phyloP scores from a whole-genome alignment of 257 asterid genomes.

The Ilex aquifolium region DNA sequence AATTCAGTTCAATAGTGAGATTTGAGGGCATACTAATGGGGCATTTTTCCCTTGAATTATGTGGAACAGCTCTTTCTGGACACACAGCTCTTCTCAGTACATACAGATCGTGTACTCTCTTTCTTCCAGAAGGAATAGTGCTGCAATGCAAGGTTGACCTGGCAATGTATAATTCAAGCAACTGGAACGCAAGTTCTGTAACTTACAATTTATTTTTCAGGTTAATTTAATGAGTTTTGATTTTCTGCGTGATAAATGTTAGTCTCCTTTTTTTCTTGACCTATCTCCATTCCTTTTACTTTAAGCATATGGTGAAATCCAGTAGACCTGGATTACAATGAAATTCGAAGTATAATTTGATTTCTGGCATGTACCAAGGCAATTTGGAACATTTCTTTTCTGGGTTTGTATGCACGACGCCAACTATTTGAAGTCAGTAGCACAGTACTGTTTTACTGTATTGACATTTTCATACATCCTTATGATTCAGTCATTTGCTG shows the following conservation, averaged over 20 bases:
- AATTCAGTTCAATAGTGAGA: neutral
- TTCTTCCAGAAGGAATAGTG: constrained; percentile 92
- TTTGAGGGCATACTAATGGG: constrained; percentile 12
- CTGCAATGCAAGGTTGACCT: constrained; percentile 2
- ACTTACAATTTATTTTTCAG: neutral
- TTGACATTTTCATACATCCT: too few relatives aligned
- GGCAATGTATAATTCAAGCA: constrained; percentile 9
- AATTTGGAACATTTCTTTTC: too few relatives aligned
- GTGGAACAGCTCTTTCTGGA: constrained; percentile 78
- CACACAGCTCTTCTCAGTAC: constrained; percentile 98
- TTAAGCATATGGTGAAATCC: too few relatives aligned
- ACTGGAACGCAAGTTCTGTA: constrained; percentile 37
- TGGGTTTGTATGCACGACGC: too few relatives aligned
- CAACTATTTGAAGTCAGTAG: too few relatives aligned
- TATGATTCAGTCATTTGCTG: too few relatives aligned
- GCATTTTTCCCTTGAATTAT: constrained; percentile 13
- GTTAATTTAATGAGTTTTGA: too few relatives aligned
- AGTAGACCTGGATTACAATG: too few relatives aligned
- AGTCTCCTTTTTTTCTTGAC: neutral
- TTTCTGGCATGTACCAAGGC: too few relatives aligned
- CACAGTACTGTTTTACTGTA: too few relatives aligned
- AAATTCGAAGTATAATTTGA: too few relatives aligned
- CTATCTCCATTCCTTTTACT: neutral
- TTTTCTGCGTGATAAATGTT: too few relatives aligned
- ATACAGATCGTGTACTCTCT: constrained; percentile 90